Percentiles rank a stretch among this genome's conserved stretches.
Conservation (phyloP, 176 grass and related monocot species). For the Rhynchospora tenuis region DNA sequence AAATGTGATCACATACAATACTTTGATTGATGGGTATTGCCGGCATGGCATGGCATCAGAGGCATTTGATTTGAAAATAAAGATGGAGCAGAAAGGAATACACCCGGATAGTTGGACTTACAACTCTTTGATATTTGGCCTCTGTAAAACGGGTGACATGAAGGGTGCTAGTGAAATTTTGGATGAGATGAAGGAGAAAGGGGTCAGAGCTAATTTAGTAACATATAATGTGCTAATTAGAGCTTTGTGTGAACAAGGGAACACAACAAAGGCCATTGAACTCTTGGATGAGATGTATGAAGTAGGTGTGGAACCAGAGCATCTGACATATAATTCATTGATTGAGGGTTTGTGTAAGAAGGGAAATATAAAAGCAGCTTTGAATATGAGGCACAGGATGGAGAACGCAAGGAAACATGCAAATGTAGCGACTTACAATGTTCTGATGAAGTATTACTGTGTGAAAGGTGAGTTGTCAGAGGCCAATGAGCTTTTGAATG, state of each 20-base stretch:
- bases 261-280: constrained; percentile 58
- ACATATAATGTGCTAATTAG: constrained; percentile 73
- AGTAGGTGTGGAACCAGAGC: constrained; percentile 50
- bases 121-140: constrained; percentile 69
- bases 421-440: constrained; percentile 79
- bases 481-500: constrained; percentile 74
- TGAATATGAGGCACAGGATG: constrained; percentile 69
- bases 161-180: constrained; percentile 42
- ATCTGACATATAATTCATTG: constrained; percentile 70
- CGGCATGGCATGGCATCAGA: constrained; percentile 40
- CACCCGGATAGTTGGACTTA: constrained; percentile 44
- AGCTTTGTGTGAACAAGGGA: constrained; percentile 49
- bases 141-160: constrained; percentile 40
- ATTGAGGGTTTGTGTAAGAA: constrained; percentile 88
- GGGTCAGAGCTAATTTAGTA: constrained; percentile 49
- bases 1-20: constrained; percentile 58
- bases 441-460: constrained; percentile 72
- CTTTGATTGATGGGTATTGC: constrained; percentile 55
- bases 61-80: constrained; percentile 34
- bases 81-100: constrained; percentile 50
- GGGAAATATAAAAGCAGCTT: constrained; percentile 58
- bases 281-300: constrained; percentile 83
- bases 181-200: constrained; percentile 70
- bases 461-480: constrained; percentile 60
- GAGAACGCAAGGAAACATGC: constrained; percentile 57